A percentile compares a stretch with the other conserved stretches of the same genome.
Evolutionary conservation across 192 early-diverging fungal genomes (phyloP).

Genomic region (Entomortierella chlamydospora): DNA sequence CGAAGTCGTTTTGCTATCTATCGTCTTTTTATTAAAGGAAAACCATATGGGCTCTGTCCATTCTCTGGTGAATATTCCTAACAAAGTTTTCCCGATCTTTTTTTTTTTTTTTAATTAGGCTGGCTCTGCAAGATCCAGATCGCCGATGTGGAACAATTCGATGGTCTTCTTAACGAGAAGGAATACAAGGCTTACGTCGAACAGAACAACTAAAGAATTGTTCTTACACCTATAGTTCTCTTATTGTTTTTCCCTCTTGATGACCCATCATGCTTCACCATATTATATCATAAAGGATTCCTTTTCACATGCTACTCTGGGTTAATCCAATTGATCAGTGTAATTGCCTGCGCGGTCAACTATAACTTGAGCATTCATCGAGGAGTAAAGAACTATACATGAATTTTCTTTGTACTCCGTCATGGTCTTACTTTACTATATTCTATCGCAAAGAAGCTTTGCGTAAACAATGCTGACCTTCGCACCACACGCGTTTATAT

Average conservation of each 20-base stretch:
- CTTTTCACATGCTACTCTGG: neutral
- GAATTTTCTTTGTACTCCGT: neutral
- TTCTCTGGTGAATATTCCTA: no score
- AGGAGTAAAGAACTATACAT: no score
- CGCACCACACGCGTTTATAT: no score
- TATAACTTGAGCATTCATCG: no score
- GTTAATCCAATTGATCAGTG: neutral
- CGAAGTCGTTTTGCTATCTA: slow-evolving; percentile 18
- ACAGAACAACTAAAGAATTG: slow-evolving; percentile 32
- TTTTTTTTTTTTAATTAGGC: slow-evolving; percentile 57
- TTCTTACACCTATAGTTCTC: neutral
- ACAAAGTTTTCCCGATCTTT: neutral
- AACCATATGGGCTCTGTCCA: no score
- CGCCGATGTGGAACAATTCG: slow-evolving; percentile 71
- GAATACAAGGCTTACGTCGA: slow-evolving; percentile 73
- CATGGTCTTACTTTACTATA: no score
- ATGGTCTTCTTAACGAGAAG: slow-evolving; percentile 75
- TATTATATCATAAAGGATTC: neutral
- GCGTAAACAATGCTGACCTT: neutral
- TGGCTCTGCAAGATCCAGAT: slow-evolving; percentile 96
- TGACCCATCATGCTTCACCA: neutral
- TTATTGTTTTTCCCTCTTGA: neutral
- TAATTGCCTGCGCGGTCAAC: no score
- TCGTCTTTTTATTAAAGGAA: no score
- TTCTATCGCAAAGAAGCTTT: no score